Base-by-base conservation (phyloP, 176 grass and related monocot genomes). In the Chrysopogon serrulatus region DNA sequence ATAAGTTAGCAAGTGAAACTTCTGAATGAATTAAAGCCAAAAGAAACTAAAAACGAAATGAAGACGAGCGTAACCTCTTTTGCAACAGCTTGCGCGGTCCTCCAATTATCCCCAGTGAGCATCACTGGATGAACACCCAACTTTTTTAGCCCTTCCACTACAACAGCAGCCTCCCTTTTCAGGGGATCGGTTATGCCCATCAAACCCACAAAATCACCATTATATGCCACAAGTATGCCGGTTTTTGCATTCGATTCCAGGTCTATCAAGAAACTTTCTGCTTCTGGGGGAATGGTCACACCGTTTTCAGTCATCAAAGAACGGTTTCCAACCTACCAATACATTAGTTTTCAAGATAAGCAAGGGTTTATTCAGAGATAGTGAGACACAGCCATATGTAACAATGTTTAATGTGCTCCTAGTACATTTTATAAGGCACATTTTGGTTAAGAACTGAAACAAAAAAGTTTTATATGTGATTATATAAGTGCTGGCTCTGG, bases 201-300 rank as follows among this genome's bases (percentile, higher is more conserved):
- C 80, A 96, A 85, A 2, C 96, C 96, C 43, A 90, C 51, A 65
- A 99, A 90, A 78, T 26, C 71, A 41, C 90, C 23, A 39, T 96
- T 89, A 63, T 92, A 99, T 16, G 93, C 89, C 72, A 96, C 93
- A 76, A 99, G 87, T 75, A 96, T 92, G 77, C 96, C 96, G 41
- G 96, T 99, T 92, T 96, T 99, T 51, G 93, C 96, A 85, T 88
- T 94, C 54, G 85, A 48, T 84, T 99, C 96, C n/a, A 99, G 85
- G 62, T 92, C 89, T 76, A 92, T 86, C 77, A 99, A 88, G 41
- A 94, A 96, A 79, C 30, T 87, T 85, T 99, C 96, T 49, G 93
- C 91, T 92, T 96, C 93, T 72, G 82, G 36, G 12, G 93, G 87
- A 65, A 99, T 49, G 15, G 12, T 57, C 26, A 99, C 73, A 30